Conservation (phyloP, 495 filamentous ascomycete species). For the Neurospora sp. region DNA sequence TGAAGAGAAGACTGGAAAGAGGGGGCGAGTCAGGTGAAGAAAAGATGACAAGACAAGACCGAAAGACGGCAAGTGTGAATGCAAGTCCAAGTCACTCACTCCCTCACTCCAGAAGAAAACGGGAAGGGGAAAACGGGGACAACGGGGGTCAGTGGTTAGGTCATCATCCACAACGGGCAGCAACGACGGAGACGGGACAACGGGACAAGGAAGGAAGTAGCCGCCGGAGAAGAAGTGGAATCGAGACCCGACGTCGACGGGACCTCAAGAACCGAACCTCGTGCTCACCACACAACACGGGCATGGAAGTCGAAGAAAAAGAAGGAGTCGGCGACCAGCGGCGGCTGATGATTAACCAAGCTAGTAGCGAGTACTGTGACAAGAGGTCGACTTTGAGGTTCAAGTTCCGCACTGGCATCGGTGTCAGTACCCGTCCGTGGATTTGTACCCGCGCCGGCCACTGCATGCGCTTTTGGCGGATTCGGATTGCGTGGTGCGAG, state of each 20-base stretch:
- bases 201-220: not conserved
- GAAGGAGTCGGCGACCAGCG: not conserved
- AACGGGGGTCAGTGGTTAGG: not conserved
- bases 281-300: not conserved
- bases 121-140: not conserved
- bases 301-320: not conserved
- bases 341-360: slow-evolving; percentile 8
- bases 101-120: not conserved
- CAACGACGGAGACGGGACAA: not conserved
- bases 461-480: not conserved
- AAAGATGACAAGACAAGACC: not conserved
- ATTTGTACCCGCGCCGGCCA: not conserved
- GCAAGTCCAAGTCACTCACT: not conserved
- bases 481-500: not conserved
- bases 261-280: not conserved
- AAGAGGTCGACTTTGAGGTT: not conserved
- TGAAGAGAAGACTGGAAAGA: not conserved
- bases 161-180: not conserved
- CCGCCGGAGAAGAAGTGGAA: not conserved
- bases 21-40: not conserved
- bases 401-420: slow-evolving; percentile 6
- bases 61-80: not conserved
- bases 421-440: slow-evolving; percentile 20
- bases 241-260: not conserved
- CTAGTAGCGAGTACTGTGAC: not conserved